Conservation (phyloP, 768 basidiomycete species). For the Tephrocybe rancida region DNA sequence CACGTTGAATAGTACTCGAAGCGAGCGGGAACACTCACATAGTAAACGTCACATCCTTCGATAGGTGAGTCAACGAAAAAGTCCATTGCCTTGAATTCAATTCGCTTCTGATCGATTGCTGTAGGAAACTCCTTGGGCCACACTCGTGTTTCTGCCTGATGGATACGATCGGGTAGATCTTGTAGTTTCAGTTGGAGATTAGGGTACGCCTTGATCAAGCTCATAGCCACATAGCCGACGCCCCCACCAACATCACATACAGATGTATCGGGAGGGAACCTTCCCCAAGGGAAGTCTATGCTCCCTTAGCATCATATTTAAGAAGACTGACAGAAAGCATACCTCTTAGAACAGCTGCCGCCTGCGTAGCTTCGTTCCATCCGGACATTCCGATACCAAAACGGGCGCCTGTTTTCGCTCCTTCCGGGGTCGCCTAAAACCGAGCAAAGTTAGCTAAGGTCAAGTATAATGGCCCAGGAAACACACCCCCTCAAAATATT, state of each 20-base stretch:
- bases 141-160: conserved; percentile 29
- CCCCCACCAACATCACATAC: conserved; percentile 45
- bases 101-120: conserved; percentile 33
- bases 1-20: background rate
- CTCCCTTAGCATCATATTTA: background rate
- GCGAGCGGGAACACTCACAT: conserved; percentile 26
- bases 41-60: conserved; percentile 39
- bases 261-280: conserved; percentile 24
- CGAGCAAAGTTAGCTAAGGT: background rate
- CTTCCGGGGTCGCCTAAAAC: conserved; percentile 11
- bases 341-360: conserved; percentile 24
- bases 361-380: conserved; percentile 26
- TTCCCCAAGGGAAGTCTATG: conserved; percentile 37
- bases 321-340: background rate
- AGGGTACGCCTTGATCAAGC: conserved; percentile 33
- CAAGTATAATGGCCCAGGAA: too few relatives aligned
- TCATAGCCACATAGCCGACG: conserved; percentile 34
- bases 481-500: conserved; percentile 13
- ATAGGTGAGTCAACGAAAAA: conserved; percentile 40
- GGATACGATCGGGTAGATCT: conserved; percentile 33
- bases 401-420: conserved; percentile 20
- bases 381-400: conserved; percentile 34
- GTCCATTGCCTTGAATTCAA: conserved; percentile 39
- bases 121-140: conserved; percentile 36
- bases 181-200: conserved; percentile 38